Evolutionary conservation across 768 basidiomycete species (phyloP).

Genomic region (Tubosaeta sp.): DNA sequence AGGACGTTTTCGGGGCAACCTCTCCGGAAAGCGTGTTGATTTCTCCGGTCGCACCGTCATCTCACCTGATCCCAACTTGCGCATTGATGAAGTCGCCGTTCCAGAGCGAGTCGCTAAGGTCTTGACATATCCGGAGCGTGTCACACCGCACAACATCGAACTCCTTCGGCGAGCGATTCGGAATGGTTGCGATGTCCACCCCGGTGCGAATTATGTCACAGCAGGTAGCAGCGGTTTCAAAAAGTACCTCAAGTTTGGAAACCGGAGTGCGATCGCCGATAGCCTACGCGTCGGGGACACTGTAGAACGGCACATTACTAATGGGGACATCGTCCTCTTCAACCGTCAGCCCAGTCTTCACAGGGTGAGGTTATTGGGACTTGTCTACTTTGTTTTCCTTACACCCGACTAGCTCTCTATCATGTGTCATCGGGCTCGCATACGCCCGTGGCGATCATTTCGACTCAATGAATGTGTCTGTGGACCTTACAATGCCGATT

Average conservation of each 20-base stretch:
- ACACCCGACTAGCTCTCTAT: slow-evolving; percentile 72
- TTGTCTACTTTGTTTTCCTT: slow-evolving; percentile 1
- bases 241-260: slow-evolving; percentile 87
- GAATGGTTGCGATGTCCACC: slow-evolving; percentile 88
- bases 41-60: slow-evolving; percentile 98
- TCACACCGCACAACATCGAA: slow-evolving; percentile 87
- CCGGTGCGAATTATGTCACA: slow-evolving; percentile 93
- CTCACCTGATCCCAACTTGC: slow-evolving; percentile 97
- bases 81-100: slow-evolving; percentile 97
- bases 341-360: slow-evolving; percentile 99
- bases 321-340: slow-evolving; percentile 95
- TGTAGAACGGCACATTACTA: slow-evolving; percentile 91
- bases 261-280: slow-evolving; percentile 75
- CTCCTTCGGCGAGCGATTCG: slow-evolving; percentile 68
- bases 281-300: slow-evolving; percentile 81
- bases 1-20: slow-evolving; percentile 96
- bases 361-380: slow-evolving; percentile 48
- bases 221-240: slow-evolving; percentile 75
- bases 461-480: slow-evolving; percentile 98
- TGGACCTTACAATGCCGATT: slow-evolving; percentile 98
- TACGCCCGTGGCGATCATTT: slow-evolving; percentile 97
- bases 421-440: slow-evolving; percentile 97
- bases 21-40: slow-evolving; percentile 98
- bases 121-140: slow-evolving; percentile 94
- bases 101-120: slow-evolving; percentile 94